These are phyloP conservation scores for Phytopythium helicoides DNA, from an alignment of 352 stramenopile species.

Conservation along the genomic window DNA sequence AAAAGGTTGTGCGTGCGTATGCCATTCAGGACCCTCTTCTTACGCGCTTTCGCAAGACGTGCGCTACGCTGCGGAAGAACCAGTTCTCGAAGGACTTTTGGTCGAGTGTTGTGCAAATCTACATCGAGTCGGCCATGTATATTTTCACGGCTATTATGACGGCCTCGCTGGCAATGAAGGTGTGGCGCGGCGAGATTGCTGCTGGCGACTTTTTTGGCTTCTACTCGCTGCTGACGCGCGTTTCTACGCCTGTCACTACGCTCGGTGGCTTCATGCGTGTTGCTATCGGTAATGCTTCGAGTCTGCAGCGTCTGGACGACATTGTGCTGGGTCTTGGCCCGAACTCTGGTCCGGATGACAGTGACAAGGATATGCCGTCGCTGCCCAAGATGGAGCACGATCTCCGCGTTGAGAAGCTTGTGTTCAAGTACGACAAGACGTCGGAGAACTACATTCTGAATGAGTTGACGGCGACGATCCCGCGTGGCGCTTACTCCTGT, in stretches of 20 bases:
- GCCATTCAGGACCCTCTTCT: constrained; percentile 80
- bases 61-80: constrained; percentile 60
- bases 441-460: constrained; percentile 84
- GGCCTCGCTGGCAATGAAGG: constrained; percentile 80
- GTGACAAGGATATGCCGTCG: constrained; percentile 64
- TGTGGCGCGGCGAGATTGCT: constrained; percentile 67
- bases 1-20: constrained; percentile 88
- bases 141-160: constrained; percentile 89
- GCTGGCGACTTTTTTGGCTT: constrained; percentile 85
- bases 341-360: constrained; percentile 28
- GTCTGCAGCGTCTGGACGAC: constrained; percentile 84
- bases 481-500: constrained; percentile 81
- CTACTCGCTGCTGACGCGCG: constrained; percentile 71
- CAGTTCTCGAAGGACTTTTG: constrained; percentile 90
- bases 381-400: constrained; percentile 84
- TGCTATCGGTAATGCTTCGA: constrained; percentile 84
- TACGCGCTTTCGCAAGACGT: constrained; percentile 67
- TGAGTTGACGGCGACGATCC: constrained; percentile 64
- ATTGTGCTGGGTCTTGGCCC: constrained; percentile 68
- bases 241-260: constrained; percentile 81
- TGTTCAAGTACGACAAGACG: constrained; percentile 87
- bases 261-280: constrained; percentile 89
- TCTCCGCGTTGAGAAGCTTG: constrained; percentile 74
- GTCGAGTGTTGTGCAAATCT: constrained; percentile 89
- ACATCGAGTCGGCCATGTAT: constrained; percentile 90